These are phyloP conservation scores for Streptanthus diversifolius DNA, from an alignment of 345 rosid genomes.

Conservation along the genomic window DNA sequence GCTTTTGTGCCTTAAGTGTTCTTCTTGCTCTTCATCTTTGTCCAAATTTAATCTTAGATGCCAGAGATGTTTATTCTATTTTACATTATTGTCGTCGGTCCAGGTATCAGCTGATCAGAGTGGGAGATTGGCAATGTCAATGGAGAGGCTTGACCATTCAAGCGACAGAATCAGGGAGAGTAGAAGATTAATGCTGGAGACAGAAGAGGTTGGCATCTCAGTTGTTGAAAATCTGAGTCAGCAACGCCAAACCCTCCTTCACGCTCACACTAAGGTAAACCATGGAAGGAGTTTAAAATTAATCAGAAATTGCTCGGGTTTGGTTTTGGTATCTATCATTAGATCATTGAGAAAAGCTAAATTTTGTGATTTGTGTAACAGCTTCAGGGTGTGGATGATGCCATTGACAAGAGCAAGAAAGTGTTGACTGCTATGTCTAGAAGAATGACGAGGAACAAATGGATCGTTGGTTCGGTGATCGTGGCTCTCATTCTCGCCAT, in stretches of 20 bases:
- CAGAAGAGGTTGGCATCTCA: constrained; percentile 82
- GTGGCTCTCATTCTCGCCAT: constrained; percentile 67
- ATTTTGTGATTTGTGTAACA: constrained; percentile 24
- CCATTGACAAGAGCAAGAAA: constrained; percentile 85
- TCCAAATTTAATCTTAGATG: not conserved
- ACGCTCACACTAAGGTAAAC: constrained; percentile 68
- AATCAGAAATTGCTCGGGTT: not conserved
- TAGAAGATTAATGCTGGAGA: constrained; percentile 81
- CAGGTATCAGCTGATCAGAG: constrained; percentile 78
- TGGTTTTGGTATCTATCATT: not conserved
- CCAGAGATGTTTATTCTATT: not conserved
- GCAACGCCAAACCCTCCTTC: constrained; percentile 80
- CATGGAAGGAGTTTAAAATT: too few relatives aligned
- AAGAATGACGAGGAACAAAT: constrained; percentile 81
- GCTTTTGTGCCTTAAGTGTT: not conserved
- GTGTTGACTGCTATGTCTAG: constrained; percentile 61
- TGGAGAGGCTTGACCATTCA: constrained; percentile 70
- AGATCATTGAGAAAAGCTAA: not conserved
- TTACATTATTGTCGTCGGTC: not conserved
- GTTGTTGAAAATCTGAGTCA: constrained; percentile 85
- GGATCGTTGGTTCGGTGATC: constrained; percentile 54
- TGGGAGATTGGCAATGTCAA: constrained; percentile 65
- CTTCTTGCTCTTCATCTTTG: not conserved
- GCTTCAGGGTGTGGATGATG: constrained; percentile 83
- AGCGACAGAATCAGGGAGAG: constrained; percentile 75